Base-by-base conservation (phyloP, 2,329 filamentous ascomycete species). In the Paradendryphiella salina region DNA sequence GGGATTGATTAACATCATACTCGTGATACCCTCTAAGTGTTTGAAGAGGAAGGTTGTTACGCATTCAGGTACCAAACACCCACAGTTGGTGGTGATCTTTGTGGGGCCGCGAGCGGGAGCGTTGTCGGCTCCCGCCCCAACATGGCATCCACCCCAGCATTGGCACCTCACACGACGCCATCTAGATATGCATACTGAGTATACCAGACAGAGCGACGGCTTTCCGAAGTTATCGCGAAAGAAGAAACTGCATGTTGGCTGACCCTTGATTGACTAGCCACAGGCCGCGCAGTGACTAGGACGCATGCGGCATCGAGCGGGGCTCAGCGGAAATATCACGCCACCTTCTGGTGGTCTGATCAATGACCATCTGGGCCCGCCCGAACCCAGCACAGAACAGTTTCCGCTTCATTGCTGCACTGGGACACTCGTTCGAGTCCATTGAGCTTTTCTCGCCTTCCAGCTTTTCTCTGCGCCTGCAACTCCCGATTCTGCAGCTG, bases 281-380 rank as follows among this genome's bases (percentile, higher is more conserved):
- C 42, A 31, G 21, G 31, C 35, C 23, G 33, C 37, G 39, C 39
- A 43, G 26, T 45, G 17, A 35, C 51, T 37, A 44, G 41, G 50
- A 46, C 34, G 49, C 34, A 46, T 45, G 37, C 49, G 48, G 54
- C 28, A 50, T 33, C 47, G 50, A 33, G 48, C 50, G 58, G 56
- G 47, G 14, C 49, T 23, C 36, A 42, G 47, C 39, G 34, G 34
- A 59, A 62, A 66, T 63, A 52, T 71, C 68, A 71, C 67, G 66
- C 68, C 68, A 71, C 65, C 50, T 42, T 31, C 45, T 47, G 55
- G 66, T 71, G 68, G 68, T 60, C 61, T 71, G 68, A 71, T 67
- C 42, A 36, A 45, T 50, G 34, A 28, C 36, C 48, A 45, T 45
- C 50, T 33, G 37, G 46, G 34, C 46, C 46, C 39, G 46, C 45